Conservation (phyloP, 495 filamentous ascomycete genomes). For the Penicillium soppii region DNA sequence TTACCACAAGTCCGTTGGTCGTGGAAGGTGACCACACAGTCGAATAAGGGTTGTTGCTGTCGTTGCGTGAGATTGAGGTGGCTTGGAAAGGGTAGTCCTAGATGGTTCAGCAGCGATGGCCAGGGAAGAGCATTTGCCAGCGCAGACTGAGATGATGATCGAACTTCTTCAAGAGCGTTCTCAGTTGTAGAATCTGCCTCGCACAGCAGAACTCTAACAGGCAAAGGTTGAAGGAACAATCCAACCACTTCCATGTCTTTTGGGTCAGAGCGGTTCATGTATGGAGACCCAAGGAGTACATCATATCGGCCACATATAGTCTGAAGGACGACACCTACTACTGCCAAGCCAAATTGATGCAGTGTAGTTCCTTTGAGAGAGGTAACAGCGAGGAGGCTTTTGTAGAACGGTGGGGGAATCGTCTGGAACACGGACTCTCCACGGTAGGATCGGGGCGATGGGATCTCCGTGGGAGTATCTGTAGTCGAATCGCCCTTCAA, state of each 20-base stretch:
- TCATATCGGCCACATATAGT: constrained; percentile 5
- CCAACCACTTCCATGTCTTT: constrained; percentile 22
- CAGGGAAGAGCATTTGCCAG: constrained; percentile 19
- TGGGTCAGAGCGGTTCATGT: constrained; percentile 20
- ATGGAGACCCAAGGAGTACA: constrained; percentile 24
- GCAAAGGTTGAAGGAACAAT: constrained; percentile 31
- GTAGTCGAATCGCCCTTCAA: background rate
- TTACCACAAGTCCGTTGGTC: constrained; percentile 3
- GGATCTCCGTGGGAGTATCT: background rate
- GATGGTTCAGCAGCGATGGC: constrained; percentile 18
- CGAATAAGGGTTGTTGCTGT: constrained; percentile 22
- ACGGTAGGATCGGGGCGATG: background rate
- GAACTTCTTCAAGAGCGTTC: constrained; percentile 9
- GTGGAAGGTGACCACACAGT: constrained; percentile 29
- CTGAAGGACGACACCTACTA: constrained; percentile 19
- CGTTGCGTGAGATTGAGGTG: constrained; percentile 13
- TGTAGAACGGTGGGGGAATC: background rate
- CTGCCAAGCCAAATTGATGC: constrained; percentile 27
- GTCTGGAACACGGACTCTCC: background rate
- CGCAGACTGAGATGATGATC: constrained; percentile 13
- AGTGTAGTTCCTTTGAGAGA: constrained; percentile 14
- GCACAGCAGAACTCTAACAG: constrained; percentile 16
- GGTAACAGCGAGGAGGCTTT: background rate
- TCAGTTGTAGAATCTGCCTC: background rate
- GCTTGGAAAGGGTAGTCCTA: constrained; percentile 9